Base-by-base conservation (phyloP, 495 filamentous ascomycete genomes). In the Thermothielavioides terrestris region DNA sequence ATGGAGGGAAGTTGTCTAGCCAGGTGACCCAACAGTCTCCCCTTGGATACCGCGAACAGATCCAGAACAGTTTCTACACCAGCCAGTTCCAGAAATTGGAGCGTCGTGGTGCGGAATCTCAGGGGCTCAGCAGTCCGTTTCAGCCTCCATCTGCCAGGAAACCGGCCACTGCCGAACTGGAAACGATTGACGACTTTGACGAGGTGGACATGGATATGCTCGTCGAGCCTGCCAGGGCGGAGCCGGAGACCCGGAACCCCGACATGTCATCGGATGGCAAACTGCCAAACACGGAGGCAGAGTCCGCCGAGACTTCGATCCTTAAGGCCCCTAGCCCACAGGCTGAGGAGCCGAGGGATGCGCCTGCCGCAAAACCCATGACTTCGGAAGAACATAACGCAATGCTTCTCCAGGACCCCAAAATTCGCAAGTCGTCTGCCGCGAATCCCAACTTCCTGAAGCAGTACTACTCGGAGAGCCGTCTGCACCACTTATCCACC, bases 341-440 rank as follows among this genome's bases (percentile, higher is more conserved):
- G n/a, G n/a, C n/a, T n/a, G n/a, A n/a, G n/a, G n/a, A n/a, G n/a
- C n/a, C n/a, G n/a, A n/a, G n/a, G n/a, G n/a, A n/a, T n/a, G n/a
- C n/a, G 11, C 15, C 15, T 22, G 25, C 46, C 8, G 55, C 11
- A 14, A 68, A 68, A 34, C 53, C 66, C 0, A 71, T 89, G 70
- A 94, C 87, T 0, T 85, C 91, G 0, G 92, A 97, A 66, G 86
- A 95, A 61, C 89, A 95, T 64, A 98, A 95, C 64, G 82, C 84
- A 25, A 65, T 83, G 22, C 74, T 95, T 1, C 73, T 98, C 14
- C 72, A 81, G 8, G 88, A 95, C 58, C 88, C 92, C 14, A 77
- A 80, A 21, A 86, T 94, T 56, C 77, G 84, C 31, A 87, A 90
- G 50, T 86, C 88, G 0, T 91, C 88, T 23, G 88, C 85, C 12